phyloP scores from a whole-genome alignment of 768 basidiomycete genomes.

The Suillus occidentalis region DNA sequence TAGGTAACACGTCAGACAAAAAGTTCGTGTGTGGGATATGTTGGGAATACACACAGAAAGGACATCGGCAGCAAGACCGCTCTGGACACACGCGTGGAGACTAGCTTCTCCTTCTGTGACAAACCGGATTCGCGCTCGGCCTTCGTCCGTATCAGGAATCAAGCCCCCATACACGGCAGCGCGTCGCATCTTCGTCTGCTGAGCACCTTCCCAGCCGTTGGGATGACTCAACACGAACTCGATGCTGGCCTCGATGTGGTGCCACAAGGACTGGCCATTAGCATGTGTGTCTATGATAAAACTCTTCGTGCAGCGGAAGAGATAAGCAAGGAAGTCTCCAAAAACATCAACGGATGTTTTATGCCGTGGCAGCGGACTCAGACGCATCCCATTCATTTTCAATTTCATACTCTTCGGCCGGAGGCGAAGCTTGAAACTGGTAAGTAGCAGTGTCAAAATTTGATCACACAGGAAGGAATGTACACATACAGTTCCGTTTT shows the following conservation, averaged over 20 bases:
- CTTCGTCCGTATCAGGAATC: conserved; percentile 72
- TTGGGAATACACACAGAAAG: conserved; percentile 52
- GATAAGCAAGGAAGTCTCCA: conserved; percentile 75
- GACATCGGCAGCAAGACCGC: conserved; percentile 75
- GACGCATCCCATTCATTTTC: conserved; percentile 82
- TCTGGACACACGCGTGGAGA: conserved; percentile 77
- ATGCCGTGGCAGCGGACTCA: conserved; percentile 62
- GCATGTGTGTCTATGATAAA: conserved; percentile 85
- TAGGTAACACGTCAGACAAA: conserved; percentile 27
- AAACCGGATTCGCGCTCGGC: conserved; percentile 71
- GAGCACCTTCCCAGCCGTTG: conserved; percentile 79
- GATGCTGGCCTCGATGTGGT: conserved; percentile 64
- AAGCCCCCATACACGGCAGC: conserved; percentile 71
- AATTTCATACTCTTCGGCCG: conserved; percentile 77
- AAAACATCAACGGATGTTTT: conserved; percentile 75
- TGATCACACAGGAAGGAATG: conserved; percentile 6
- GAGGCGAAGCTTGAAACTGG: conserved; percentile 78
- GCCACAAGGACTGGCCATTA: conserved; percentile 69
- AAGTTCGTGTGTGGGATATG: conserved; percentile 4
- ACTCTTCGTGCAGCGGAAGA: conserved; percentile 69
- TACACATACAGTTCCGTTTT: conserved; percentile 71
- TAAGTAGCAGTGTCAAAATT: background rate
- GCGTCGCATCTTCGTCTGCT: conserved; percentile 76
- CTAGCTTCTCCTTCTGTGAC: conserved; percentile 86
- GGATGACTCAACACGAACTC: conserved; percentile 80